phyloP scores from a whole-genome alignment of 116 monocot genomes.

The Cymodocea nodosa region DNA sequence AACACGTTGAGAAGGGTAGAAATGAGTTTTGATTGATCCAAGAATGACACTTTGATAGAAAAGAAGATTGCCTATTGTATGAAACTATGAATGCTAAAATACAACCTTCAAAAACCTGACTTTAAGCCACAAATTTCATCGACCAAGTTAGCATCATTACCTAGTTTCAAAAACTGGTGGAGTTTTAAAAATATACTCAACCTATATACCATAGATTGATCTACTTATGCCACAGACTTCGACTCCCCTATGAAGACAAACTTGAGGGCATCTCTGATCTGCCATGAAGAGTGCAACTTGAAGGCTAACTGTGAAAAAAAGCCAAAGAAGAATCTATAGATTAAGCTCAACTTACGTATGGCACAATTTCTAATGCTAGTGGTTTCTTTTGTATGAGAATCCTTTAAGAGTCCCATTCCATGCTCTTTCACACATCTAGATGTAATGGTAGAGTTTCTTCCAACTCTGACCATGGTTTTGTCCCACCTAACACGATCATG shows the following conservation, averaged over 20 bases:
- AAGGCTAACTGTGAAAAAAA: neutral
- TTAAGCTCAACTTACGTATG: neutral
- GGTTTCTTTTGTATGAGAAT: neutral
- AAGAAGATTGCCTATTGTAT: too few relatives aligned
- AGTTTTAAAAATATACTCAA: too few relatives aligned
- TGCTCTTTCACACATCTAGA: neutral
- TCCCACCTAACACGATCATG: neutral
- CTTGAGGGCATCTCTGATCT: neutral
- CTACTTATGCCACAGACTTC: neutral
- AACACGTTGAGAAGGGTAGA: neutral
- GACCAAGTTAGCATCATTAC: too few relatives aligned
- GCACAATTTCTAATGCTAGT: neutral
- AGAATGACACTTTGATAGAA: neutral
- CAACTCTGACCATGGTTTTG: neutral
- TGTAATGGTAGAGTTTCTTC: neutral
- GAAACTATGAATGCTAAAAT: too few relatives aligned
- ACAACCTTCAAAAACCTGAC: too few relatives aligned
- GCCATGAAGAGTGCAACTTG: neutral
- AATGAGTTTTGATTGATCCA: neutral
- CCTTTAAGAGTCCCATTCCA: neutral
- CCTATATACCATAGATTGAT: neutral
- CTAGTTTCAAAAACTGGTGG: too few relatives aligned
- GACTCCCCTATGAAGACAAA: neutral
- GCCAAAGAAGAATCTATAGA: neutral
- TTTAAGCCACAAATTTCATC: too few relatives aligned